phyloP scores from a whole-genome alignment of 2,329 filamentous ascomycete species.

The Polytolypa hystricis region DNA sequence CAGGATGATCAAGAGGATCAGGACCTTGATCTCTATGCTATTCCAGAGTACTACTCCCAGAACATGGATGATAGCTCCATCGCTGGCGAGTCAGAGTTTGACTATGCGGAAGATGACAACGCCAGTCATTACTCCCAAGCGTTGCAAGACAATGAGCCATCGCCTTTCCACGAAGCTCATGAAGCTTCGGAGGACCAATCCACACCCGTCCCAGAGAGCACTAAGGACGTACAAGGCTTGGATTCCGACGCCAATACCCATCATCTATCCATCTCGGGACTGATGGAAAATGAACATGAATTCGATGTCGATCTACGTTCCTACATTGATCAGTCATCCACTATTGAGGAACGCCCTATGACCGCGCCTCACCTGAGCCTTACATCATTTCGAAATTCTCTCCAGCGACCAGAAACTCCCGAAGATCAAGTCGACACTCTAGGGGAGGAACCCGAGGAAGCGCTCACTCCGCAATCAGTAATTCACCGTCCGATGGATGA shows the following conservation, averaged over 20 bases:
- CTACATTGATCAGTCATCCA: constrained; percentile 40
- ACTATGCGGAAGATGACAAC: constrained; percentile 41
- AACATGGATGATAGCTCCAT: constrained; percentile 27
- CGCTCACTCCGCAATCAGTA: constrained; percentile 76
- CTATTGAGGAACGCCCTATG: constrained; percentile 14
- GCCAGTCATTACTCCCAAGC: constrained; percentile 47
- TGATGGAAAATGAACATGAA: constrained; percentile 20
- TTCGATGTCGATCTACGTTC: constrained; percentile 42
- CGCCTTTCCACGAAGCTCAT: constrained; percentile 18
- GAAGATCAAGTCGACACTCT: constrained; percentile 48
- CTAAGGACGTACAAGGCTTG: constrained; percentile 23
- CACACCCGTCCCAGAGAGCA: constrained; percentile 22
- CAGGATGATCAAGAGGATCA: constrained; percentile 43
- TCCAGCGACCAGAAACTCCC: constrained; percentile 31
- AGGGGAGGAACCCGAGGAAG: constrained; percentile 44
- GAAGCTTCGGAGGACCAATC: constrained; percentile 19
- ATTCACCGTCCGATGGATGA: constrained; percentile 61
- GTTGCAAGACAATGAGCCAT: constrained; percentile 20
- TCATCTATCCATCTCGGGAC: constrained; percentile 37
- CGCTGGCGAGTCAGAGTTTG: constrained; percentile 20
- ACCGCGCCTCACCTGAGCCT: constrained; percentile 20
- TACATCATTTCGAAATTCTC: constrained; percentile 25
- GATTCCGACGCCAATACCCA: constrained; percentile 16
- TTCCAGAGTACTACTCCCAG: constrained; percentile 54
- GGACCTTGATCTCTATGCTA: constrained; percentile 53